Evolutionary conservation across 2,329 filamentous ascomycete genomes (phyloP).

Genomic region (Colletotrichum coccodes): DNA sequence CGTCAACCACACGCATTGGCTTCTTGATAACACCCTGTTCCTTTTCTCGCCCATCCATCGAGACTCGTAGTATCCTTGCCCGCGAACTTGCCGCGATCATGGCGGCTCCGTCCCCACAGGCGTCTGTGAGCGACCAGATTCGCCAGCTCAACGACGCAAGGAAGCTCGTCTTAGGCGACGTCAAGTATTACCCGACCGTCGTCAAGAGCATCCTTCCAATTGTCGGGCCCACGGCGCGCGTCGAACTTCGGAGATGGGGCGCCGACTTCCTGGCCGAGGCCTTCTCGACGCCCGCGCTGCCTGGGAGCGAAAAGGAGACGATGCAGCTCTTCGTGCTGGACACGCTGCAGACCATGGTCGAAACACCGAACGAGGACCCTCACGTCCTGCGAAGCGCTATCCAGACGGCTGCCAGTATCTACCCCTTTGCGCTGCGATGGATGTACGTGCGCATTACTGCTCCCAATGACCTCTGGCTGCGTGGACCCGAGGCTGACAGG

Average conservation of each 20-base stretch:
- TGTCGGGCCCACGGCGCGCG: slow-evolving; percentile 76
- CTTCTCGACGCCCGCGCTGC: slow-evolving; percentile 89
- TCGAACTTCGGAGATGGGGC: slow-evolving; percentile 94
- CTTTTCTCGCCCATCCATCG: not conserved
- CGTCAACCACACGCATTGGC: not conserved
- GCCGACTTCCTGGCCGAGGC: slow-evolving; percentile 96
- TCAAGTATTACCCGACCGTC: slow-evolving; percentile 90
- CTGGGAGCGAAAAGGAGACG: slow-evolving; percentile 81
- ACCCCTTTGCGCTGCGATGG: slow-evolving; percentile 90
- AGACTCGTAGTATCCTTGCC: slow-evolving; percentile 2
- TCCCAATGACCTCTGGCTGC: not conserved
- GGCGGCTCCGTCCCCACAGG: slow-evolving; percentile 56
- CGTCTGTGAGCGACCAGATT: slow-evolving; percentile 79
- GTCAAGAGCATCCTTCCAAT: slow-evolving; percentile 94
- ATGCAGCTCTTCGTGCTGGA: slow-evolving; percentile 82
- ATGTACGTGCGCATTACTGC: slow-evolving; percentile 75
- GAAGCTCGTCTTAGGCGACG: slow-evolving; percentile 86
- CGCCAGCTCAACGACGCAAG: slow-evolving; percentile 90
- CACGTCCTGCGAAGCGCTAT: slow-evolving; percentile 87
- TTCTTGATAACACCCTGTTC: not conserved
- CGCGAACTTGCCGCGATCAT: slow-evolving; percentile 49
- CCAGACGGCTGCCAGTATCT: slow-evolving; percentile 91
- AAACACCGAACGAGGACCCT: slow-evolving; percentile 79
- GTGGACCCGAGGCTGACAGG: slow-evolving; percentile 39
- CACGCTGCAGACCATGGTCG: slow-evolving; percentile 76